Evolutionary conservation across 352 stramenopile genomes (phyloP), one percentile per base, ranked within the genome.

Genomic region (Globisporangium carolinianum): DNA sequence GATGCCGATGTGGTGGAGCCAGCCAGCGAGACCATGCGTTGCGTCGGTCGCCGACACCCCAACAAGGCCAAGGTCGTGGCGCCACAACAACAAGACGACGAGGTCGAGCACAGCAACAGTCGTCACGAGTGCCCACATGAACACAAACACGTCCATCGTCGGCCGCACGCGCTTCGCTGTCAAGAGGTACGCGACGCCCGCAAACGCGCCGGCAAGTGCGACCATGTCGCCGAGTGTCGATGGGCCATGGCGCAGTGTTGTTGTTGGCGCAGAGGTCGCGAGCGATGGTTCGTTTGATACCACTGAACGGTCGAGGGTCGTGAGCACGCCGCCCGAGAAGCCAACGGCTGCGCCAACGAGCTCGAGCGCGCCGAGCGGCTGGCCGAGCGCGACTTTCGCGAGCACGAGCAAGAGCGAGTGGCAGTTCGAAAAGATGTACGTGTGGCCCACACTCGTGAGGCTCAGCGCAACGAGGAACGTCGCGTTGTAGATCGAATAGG

Each of bases 391-490:
- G 10, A 77, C 56, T 60, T 86, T 86, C n/a, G 68, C 61, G 6
- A 68, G 49, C 37, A 87, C 74, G 41, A 84, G 57, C 37, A 87
- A 59, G 55, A 87, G 53, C 61, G 73, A 84, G 58, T 84, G 74
- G 46, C 72, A 72, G 51, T 81, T 84, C 58, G 55, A 65, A 38
- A 87, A 84, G 41, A 85, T 81, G 58, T 84, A 84, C 17, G 69
- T 72, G 57, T 83, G 73, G 7, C 74, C 70, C 53, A 84, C 71
- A 37, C 72, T 83, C 14, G 72, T 83, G 43, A 81, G 68, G 36
- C 66, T 73, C 5, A 84, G 56, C 10, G 76, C 72, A 18, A 74
- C 48, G 17, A 87, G 63, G 60, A 87, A 84, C 35, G 76, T 69
- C n/a, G 69, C 56, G 37, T 77, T 78, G 60, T 73, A 82, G n/a